Base-by-base conservation (phyloP, 148 eudicot genomes). In the Cornus suecica region DNA sequence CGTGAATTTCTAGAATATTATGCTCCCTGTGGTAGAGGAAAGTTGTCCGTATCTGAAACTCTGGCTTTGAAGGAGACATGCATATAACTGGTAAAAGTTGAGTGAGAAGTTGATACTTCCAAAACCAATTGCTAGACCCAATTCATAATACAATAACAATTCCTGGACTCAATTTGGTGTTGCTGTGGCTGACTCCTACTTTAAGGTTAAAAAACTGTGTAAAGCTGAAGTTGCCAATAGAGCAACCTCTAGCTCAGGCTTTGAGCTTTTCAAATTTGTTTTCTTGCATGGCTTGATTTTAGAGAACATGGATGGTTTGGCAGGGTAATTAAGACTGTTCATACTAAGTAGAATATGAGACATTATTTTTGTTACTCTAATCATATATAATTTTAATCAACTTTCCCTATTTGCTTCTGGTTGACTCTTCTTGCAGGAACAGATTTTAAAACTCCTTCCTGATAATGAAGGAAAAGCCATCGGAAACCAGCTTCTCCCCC, bases 401-500 rank as follows among this genome's bases (percentile, higher is more conserved):
- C 20, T 42, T 18, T 41, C 37, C 62, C 26, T 25, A 27, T 23
- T 11, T 74, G 48, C 51, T 45, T 68, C 54, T 20, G 54, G 64
- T 76, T n/a, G 60, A 16, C 64, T 37, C 37, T 65, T 71, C 65
- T 73, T 75, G 78, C 89, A 95, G 99, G 94, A 95, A 84, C 88
- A 90, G 58, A 88, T 93, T 71, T 56, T 91, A 74, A 71, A 84
- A 68, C 82, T 83, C 73, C 66, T 82, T 67, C 89, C 90, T 1
- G 84, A 86, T 37, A 83, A 78, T 31, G 87, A 86, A 67, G 97
- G 97, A 87, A 83, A 91, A 80, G 87, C 88, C 52, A 84, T 87
- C 25, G 91, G 84, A 80, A 77, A 83, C 3, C 77, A 79, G 48
- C 90, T 95, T 77, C 91, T 95, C 58, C 85, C 93, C 58, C 93